Evolutionary conservation across 2,329 filamentous ascomycete genomes (phyloP).

Genomic region (Malbranchea zuffiana): DNA sequence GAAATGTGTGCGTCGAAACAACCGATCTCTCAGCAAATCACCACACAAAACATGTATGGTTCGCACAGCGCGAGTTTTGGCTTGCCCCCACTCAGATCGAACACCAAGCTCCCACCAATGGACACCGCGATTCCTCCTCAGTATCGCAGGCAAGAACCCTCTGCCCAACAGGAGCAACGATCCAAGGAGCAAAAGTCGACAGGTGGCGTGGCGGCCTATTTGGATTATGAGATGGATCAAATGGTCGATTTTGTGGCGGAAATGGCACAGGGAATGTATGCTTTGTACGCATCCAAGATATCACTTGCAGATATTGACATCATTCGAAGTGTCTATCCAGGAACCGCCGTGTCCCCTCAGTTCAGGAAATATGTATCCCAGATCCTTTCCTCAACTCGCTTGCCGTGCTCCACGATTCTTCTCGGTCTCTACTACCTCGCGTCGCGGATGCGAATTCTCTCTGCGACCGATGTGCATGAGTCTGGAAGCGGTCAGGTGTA

Average conservation of each 20-base stretch:
- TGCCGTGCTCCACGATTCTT: constrained; percentile 83
- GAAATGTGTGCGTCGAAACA: constrained; percentile 22
- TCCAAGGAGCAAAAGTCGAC: constrained; percentile 55
- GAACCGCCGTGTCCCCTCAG: constrained; percentile 52
- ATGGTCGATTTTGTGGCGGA: constrained; percentile 94
- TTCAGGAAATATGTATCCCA: constrained; percentile 89
- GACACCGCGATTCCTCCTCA: constrained; percentile 32
- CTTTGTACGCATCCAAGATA: constrained; percentile 44
- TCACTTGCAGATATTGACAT: constrained; percentile 53
- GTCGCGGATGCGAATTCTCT: constrained; percentile 67
- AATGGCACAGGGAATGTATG: constrained; percentile 67
- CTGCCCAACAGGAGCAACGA: constrained; percentile 14
- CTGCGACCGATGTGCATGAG: constrained; percentile 44
- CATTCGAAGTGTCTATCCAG: constrained; percentile 52
- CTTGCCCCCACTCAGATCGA: constrained; percentile 33
- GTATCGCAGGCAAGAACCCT: constrained; percentile 31
- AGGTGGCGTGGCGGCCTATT: constrained; percentile 81
- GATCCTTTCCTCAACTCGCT: constrained; percentile 77
- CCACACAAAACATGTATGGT: constrained; percentile 27
- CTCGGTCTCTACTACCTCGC: constrained; percentile 83
- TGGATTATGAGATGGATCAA: constrained; percentile 92
- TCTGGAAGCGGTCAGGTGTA: constrained; percentile 61
- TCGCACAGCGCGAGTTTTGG: constrained; percentile 24
- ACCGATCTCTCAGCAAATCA: constrained; percentile 19
- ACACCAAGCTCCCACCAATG: constrained; percentile 32